Conservation (phyloP, 73 alveolate genomes). For the Symbiodinium natans region DNA sequence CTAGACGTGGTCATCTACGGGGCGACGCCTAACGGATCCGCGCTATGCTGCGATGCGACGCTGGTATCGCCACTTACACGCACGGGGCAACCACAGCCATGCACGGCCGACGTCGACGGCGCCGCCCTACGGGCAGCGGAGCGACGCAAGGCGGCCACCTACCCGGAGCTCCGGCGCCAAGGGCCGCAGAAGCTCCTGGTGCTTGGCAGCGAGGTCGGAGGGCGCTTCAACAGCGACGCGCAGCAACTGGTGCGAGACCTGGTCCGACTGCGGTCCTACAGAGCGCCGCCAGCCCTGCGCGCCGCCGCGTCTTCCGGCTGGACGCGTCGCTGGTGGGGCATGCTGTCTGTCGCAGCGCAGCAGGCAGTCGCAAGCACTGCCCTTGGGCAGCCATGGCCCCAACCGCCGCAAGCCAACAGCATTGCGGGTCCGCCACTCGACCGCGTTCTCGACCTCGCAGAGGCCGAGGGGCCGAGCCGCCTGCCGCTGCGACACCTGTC, state of each 20-base stretch:
- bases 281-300: too few relatives aligned
- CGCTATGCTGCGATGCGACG: slow-evolving; percentile 20
- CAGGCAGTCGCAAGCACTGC: background rate
- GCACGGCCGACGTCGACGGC: background rate
- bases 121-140: background rate
- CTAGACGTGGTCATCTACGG: background rate
- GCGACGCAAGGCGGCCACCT: background rate
- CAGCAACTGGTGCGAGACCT: too few relatives aligned
- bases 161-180: background rate
- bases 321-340: background rate
- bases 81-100: background rate
- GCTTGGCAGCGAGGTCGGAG: background rate
- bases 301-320: too few relatives aligned
- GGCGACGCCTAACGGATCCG: background rate
- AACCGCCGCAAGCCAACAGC: background rate
- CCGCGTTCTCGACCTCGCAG: background rate
- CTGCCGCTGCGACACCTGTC: background rate
- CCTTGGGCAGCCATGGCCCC: background rate
- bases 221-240: background rate
- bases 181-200: background rate
- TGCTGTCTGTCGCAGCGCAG: background rate
- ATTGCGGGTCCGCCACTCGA: background rate
- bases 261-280: too few relatives aligned
- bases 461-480: background rate
- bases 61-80: background rate